Conservation (phyloP, 2,329 filamentous ascomycete species). For the Pseudocercospora ulei region DNA sequence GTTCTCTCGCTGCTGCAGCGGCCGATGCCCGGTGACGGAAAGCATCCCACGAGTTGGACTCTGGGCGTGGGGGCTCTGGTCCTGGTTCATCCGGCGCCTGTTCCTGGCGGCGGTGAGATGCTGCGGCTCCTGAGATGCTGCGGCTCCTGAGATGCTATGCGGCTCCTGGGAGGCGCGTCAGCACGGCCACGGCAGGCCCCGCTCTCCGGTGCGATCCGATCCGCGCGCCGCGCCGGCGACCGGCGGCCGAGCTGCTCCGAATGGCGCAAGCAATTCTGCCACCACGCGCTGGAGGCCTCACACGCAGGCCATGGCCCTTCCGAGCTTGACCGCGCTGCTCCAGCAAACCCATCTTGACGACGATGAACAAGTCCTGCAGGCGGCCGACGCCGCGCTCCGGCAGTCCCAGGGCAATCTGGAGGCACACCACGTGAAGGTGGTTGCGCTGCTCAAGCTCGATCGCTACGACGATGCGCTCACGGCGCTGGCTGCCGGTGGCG, state of each 20-base stretch:
- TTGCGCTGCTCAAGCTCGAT: constrained; percentile 72
- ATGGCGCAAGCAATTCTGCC: background rate
- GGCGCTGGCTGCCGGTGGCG: constrained; percentile 55
- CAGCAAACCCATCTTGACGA: constrained; percentile 54
- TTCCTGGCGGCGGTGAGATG: too few relatives aligned
- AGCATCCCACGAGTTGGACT: background rate
- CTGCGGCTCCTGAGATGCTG: too few relatives aligned
- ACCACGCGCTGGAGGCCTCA: constrained; percentile 14
- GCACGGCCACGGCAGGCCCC: too few relatives aligned
- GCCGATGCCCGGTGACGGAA: too few relatives aligned
- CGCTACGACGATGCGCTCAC: constrained; percentile 68
- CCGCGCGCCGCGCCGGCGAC: too few relatives aligned
- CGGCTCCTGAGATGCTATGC: too few relatives aligned
- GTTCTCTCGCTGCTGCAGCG: too few relatives aligned
- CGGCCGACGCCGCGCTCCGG: constrained; percentile 49
- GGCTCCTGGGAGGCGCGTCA: too few relatives aligned
- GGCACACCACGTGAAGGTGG: constrained; percentile 59
- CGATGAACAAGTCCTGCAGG: constrained; percentile 63
- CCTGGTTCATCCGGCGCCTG: too few relatives aligned
- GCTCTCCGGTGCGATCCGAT: too few relatives aligned
- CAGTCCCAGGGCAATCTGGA: constrained; percentile 50
- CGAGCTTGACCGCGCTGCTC: constrained; percentile 45
- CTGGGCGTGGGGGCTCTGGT: too few relatives aligned
- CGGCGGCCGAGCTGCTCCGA: background rate
- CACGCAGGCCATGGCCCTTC: constrained; percentile 14